Evolutionary conservation across 2,329 filamentous ascomycete species (phyloP), one percentile per base, ranked within the genome.

Genomic region (Purpureocillium lavendulum): DNA sequence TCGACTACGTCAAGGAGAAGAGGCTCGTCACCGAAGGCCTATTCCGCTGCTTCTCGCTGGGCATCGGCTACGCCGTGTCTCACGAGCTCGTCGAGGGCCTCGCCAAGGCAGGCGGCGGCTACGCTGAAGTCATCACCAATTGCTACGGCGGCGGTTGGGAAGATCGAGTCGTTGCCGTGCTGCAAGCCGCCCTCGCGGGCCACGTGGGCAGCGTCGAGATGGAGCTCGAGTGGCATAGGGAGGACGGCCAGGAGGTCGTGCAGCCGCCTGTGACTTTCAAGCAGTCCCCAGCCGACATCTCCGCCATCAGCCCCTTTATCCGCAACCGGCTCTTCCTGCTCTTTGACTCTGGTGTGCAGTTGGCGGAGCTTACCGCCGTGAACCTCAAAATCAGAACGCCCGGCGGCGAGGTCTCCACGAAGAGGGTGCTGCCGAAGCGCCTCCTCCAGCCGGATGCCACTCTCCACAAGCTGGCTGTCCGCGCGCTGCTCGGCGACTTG

Each of bases 71-170:
- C 21, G 61, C 58, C 5, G 73, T 72, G 8, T 79, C 74, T 1
- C 69, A 75, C 48, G 64, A 73, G 2, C 57, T 81, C 3, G 68
- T 80, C 10, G 71, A 80, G 49, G 76, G 76, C 1, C 63, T 80
- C 41, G 75, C 76, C 14, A 65, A 68, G 37, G 67, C 70, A 11
- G 77, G 76, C 0, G 71, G 74, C 38, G 77, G 77, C 1, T 76
- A 73, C 41, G 62, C 67, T 4, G 57, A 59, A 33, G 47, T 58
- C 10, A 39, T 39, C 8, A 28, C 31, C 24, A 21, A 33, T 16
- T 37, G 24, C 17, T 29, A 14, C 10, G 30, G 26, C 16, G 30
- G 29, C 30, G 39, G 31, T 33, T 41, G 35, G 40, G 42, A 41
- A 24, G 31, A 35, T 29, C 21, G 39, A 6, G 36, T 44, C 8